Conservation (phyloP, 441 rosid species). For the Rhodomyrtus psidioides region DNA sequence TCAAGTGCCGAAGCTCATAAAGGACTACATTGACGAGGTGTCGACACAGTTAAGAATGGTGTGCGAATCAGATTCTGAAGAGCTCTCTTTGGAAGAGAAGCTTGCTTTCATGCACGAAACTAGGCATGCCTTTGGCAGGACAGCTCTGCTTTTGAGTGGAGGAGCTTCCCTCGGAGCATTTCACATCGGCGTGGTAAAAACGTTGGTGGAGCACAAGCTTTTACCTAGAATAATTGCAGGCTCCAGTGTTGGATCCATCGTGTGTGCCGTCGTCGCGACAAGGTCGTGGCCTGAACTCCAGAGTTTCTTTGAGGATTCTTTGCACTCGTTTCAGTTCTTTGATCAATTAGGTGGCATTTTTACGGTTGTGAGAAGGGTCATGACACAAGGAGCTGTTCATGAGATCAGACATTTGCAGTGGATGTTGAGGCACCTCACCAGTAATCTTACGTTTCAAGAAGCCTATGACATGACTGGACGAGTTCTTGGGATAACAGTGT, state of each 20-base stretch:
- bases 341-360: conserved; percentile 88
- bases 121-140: conserved; percentile 90
- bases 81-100: conserved; percentile 81
- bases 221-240: conserved; percentile 88
- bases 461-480: conserved; percentile 96
- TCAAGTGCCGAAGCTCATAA: conserved; percentile 78
- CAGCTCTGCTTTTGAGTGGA: conserved; percentile 92
- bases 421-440: conserved; percentile 78
- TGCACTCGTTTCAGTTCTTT: conserved; percentile 72
- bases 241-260: conserved; percentile 87
- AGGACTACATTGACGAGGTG: conserved; percentile 88
- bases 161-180: conserved; percentile 96
- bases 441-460: conserved; percentile 95
- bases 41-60: conserved; percentile 87
- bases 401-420: conserved; percentile 82
- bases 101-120: conserved; percentile 94
- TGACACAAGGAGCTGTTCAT: conserved; percentile 80
- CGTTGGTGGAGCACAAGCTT: conserved; percentile 82
- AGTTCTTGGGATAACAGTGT: conserved; percentile 86
- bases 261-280: conserved; percentile 76
- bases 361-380: conserved; percentile 74
- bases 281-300: conserved; percentile 97
- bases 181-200: conserved; percentile 79
- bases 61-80: conserved; percentile 72
- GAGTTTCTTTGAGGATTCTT: conserved; percentile 72